Evolutionary conservation across 2,329 filamentous ascomycete species (phyloP).

Genomic region (Lasiodiplodia sp.): DNA sequence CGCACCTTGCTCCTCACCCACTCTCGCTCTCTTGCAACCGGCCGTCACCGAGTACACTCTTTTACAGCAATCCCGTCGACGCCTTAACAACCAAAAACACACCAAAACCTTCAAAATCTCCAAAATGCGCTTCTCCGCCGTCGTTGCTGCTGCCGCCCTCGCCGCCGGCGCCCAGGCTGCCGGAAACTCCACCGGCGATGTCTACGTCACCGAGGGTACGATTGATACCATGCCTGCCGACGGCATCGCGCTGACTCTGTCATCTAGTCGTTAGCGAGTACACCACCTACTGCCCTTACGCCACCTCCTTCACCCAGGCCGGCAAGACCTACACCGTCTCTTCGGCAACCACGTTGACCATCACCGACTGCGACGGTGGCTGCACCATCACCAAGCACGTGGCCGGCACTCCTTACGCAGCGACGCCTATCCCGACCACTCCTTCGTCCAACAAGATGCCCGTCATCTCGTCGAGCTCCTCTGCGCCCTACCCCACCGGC

Average conservation of each 20-base stretch:
- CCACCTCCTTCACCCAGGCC: conserved; percentile 39
- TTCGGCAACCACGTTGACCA: conserved; percentile 42
- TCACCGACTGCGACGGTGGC: conserved; percentile 38
- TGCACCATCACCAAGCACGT: conserved; percentile 34
- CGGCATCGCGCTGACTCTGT: background rate
- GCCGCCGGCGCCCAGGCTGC: conserved; percentile 39
- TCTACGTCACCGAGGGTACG: conserved; percentile 38
- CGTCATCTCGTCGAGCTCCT: conserved; percentile 19
- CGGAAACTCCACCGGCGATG: conserved; percentile 33
- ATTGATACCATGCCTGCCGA: background rate
- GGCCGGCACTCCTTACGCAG: conserved; percentile 13
- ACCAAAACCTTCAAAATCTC: conserved; percentile 37
- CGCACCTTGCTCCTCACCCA: conserved; percentile 42
- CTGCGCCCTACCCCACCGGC: conserved; percentile 23
- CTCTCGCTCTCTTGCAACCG: conserved; percentile 45
- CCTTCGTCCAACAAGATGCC: conserved; percentile 26
- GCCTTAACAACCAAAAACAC: conserved; percentile 37
- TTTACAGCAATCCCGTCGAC: conserved; percentile 37
- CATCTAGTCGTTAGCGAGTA: conserved; percentile 29
- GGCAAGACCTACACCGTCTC: conserved; percentile 44
- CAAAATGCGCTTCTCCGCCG: conserved; percentile 49
- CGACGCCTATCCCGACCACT: background rate
- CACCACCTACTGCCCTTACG: conserved; percentile 40
- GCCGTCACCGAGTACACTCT: conserved; percentile 51
- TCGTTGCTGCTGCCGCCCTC: conserved; percentile 41